Base-by-base conservation (phyloP, 768 basidiomycete species). In the Mycena haematopus region DNA sequence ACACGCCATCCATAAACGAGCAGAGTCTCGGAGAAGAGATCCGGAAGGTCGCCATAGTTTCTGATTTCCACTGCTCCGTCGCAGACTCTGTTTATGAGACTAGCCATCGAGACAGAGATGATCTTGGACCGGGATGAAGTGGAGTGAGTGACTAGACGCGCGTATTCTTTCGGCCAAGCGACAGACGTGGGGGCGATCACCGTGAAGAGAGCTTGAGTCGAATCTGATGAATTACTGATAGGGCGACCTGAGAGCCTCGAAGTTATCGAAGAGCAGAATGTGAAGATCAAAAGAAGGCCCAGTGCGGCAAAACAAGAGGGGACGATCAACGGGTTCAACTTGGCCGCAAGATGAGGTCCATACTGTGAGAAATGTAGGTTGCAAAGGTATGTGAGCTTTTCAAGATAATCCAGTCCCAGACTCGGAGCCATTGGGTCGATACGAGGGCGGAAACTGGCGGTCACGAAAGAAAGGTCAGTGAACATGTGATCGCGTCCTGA, bases 41-140 rank as follows among this genome's bases (percentile, higher is more conserved):
- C 63, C 3, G 64, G 62, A 14, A 86, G 68, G 62, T 82, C 78
- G 56, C 69, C 55, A 17, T 77, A 71, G 60, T 83, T 71, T 63
- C 82, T 75, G 47, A 85, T 55, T 67, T 86, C 86, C 15, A 86
- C 64, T 14, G 67, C 47, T 13, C 84, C 84, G 8, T 66, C 58
- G 54, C 69, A 67, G 22, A 82, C 68, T 53, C 75, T 75, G 24
- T 72, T 55, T 33, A 84, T 57, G 59, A 86, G 67, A 42, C 71
- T 67, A 29, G 74, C 68, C 3, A 81, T 63, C 46, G 78, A 73
- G 42, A 82, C 46, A 6, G 61, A 53, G 52, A 82, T 60, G 1
- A 66, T 65, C 21, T 71, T 70, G 50, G 69, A 63, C 27, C 56
- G 52, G 31, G 53, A 17, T 31, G 56, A 58, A 31, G 31, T 49